Base-by-base conservation (phyloP, 306 rosid species). In the Lathyrus sativus region DNA sequence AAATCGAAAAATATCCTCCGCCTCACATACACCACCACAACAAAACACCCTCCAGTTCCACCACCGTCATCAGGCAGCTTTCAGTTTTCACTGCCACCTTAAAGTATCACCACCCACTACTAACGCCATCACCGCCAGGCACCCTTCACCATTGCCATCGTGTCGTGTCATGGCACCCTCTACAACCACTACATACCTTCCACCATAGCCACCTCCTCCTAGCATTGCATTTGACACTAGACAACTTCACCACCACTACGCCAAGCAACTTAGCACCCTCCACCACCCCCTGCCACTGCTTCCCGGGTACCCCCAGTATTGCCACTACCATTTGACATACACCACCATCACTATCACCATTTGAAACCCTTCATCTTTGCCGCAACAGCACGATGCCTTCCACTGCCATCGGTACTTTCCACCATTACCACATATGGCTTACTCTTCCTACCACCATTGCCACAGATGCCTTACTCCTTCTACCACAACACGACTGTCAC, bases 191-290 rank as follows among this genome's bases (percentile, higher is more conserved):
- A 49, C 56, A 49, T 3, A 45, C 56, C 48, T 24, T 50, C 56
- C 56, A 18, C 28, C 56, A 50, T 50, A 50, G 56, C 26, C 56
- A 50, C 55, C 56, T 24, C 11, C 28, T 50, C 56, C 6, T 50
- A 50, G 56, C 29, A 50, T 18, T 5, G 11, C 13, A 50, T 8
- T 50, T 58, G 26, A 31, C 64, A 58, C 26, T 41, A 4, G 5
- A 33, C 13, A 58, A 12, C 43, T 33, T 31, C 41, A 56, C 38
- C 35, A 1, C 61, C 38, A 15, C 24, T 15, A 15, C 2, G 26
- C 62, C 62, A 28, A n/a, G 18, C 64, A 38, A 56, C 19, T 28
- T 28, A 18, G 35, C 64, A 31, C 2, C 44, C 65, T n/a, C 15
- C 49, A 11, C 49, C 9, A 33, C 38, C 38, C 1, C 38, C 38